These are phyloP conservation scores for Moringa oleifera DNA, from an alignment of 345 rosid species.

Conservation along the genomic window DNA sequence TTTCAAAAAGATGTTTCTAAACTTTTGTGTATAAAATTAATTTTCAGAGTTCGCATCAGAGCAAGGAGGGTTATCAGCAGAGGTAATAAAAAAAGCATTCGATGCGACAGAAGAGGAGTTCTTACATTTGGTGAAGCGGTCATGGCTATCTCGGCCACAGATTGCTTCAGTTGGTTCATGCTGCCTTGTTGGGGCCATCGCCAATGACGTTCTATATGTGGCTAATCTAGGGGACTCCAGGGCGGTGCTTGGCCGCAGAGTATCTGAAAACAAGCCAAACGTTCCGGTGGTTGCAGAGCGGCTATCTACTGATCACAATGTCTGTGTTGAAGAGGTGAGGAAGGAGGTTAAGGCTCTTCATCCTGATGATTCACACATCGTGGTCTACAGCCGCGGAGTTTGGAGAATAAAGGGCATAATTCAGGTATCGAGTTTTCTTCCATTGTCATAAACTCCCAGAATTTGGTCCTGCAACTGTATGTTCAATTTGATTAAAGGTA, in stretches of 20 bases:
- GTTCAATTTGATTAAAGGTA: too few relatives aligned
- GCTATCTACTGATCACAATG: slow-evolving; percentile 60
- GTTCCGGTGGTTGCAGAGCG: slow-evolving; percentile 46
- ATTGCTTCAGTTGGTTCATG: slow-evolving; percentile 64
- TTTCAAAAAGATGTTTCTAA: not conserved
- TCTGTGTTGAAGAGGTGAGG: slow-evolving; percentile 56
- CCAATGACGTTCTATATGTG: slow-evolving; percentile 39
- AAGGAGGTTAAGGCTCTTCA: slow-evolving; percentile 67
- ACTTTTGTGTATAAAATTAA: too few relatives aligned
- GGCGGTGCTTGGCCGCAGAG: slow-evolving; percentile 51
- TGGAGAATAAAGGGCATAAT: slow-evolving; percentile 75
- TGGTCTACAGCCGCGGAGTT: slow-evolving; percentile 48
- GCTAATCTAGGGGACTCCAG: slow-evolving; percentile 75
- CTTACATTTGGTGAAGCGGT: slow-evolving; percentile 42
- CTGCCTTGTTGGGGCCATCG: slow-evolving; percentile 55
- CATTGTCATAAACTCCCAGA: not conserved
- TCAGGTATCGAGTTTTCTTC: slow-evolving; percentile 36
- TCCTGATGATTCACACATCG: slow-evolving; percentile 59
- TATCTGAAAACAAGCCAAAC: slow-evolving; percentile 10
- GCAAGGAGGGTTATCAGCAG: slow-evolving; percentile 49
- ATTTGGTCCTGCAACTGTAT: not conserved
- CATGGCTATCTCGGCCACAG: slow-evolving; percentile 39
- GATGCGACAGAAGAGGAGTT: slow-evolving; percentile 51
- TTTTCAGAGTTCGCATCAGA: slow-evolving; percentile 37
- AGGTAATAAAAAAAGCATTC: slow-evolving; percentile 47